Conservation (phyloP, 2,329 filamentous ascomycete genomes). For the Epichloe uncinata region DNA sequence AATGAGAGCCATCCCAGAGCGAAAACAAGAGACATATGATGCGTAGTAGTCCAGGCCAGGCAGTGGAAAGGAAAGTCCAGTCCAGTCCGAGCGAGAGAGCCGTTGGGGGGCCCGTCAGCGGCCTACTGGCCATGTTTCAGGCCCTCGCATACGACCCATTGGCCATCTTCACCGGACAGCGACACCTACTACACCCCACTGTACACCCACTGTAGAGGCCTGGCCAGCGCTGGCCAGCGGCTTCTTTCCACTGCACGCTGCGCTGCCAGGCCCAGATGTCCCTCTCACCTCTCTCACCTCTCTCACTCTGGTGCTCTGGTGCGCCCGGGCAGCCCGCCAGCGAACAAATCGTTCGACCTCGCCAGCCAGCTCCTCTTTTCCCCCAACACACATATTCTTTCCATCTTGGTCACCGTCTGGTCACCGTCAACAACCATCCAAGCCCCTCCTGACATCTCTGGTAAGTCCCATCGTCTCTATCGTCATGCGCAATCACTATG, state of each 20-base stretch:
- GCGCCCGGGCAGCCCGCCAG: conserved; percentile 11
- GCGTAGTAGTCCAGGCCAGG: no score
- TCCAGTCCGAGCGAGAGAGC: neutral
- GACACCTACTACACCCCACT: no score
- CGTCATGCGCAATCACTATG: conserved; percentile 23
- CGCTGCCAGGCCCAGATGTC: no score
- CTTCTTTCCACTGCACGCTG: no score
- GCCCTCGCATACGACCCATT: neutral
- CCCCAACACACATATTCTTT: conserved; percentile 26
- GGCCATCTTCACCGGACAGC: neutral
- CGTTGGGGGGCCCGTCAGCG: neutral
- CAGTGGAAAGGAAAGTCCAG: no score
- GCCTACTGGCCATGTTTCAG: neutral
- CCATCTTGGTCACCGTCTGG: no score
- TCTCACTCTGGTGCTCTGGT: no score
- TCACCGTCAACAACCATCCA: conserved; percentile 22
- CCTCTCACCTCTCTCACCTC: no score
- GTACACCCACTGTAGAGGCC: no score
- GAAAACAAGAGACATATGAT: neutral
- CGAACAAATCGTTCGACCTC: conserved; percentile 29
- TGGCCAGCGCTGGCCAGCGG: neutral
- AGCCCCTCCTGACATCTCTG: conserved; percentile 20
- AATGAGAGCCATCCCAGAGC: neutral
- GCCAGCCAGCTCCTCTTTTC: conserved; percentile 29
- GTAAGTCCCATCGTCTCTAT: conserved; percentile 24